Evolutionary conservation across 495 filamentous ascomycete species (phyloP), one percentile per base, ranked within the genome.

Genomic region (Penicillium parvum): DNA sequence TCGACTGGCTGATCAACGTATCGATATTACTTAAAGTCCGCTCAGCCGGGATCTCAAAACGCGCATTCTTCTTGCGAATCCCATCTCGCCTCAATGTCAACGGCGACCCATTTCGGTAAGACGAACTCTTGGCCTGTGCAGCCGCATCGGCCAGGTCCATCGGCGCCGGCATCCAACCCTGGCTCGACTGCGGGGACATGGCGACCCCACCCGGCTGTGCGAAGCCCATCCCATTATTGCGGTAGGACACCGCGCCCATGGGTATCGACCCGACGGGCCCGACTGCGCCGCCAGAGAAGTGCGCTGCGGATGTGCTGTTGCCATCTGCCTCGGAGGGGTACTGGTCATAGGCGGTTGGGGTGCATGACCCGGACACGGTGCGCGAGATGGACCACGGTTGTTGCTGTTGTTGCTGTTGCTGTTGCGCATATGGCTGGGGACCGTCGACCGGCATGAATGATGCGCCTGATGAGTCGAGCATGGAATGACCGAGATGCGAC

Each of bases 31-130:
- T 82, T 47, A 97, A 77, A 51, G 86, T 97, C 30, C 90, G 79
- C 69, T 96, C 94, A 8, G 86, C 82, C 4, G 92, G 92, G 47
- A 99, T 97, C 60, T 97, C 92, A 66, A 99, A 96, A 33, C 94
- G 84, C 52, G 91, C 91, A 56, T 99, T 99, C 84, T 96, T 97
- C 83, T 99, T 99, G 51, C 94, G 82, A 68, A 97, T 95, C 35
- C 92, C 92, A 58, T 95, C 91, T 52, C 90, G 82, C 51, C 90
- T 78, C 34, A 76, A 46, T 37, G 65, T 71, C 61, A 90, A 74
- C 29, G 91, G 85, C 43, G 89, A 88, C 66, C 85, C 85, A 30
- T 88, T 84, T 39, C 86, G 78, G 60, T 84, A 88, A 38, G 75
- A 65, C 4, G 89, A 87, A 59, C 83, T 91, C 53, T 87, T 91